A percentile compares a stretch with the other conserved stretches of the same genome.
These are phyloP conservation scores for Cladosporium sp. DNA, from an alignment of 2,329 filamentous ascomycete species.

Conservation along the genomic window DNA sequence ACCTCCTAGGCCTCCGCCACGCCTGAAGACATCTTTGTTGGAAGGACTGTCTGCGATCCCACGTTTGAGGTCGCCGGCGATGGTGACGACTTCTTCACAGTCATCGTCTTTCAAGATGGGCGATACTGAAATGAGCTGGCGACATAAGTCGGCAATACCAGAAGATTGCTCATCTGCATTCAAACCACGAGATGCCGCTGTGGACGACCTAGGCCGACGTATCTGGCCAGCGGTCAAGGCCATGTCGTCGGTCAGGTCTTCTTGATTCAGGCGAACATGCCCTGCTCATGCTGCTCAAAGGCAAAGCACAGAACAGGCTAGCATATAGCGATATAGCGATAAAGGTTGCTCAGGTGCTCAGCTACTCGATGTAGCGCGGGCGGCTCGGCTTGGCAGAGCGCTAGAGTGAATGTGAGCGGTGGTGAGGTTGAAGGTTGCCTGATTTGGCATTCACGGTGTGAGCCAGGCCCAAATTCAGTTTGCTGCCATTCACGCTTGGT, in stretches of 20 bases:
- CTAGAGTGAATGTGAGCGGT: background rate
- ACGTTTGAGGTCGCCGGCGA: background rate
- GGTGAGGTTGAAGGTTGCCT: slow-evolving; percentile 6
- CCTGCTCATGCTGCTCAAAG: slow-evolving; percentile 19
- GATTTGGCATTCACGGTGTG: background rate
- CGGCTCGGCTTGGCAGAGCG: slow-evolving; percentile 4
- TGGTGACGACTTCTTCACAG: background rate
- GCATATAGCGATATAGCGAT: background rate
- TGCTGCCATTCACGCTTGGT: background rate
- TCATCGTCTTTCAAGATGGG: background rate
- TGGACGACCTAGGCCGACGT: slow-evolving; percentile 23
- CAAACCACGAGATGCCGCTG: slow-evolving; percentile 22
- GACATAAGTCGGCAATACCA: slow-evolving; percentile 22
- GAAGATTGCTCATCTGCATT: slow-evolving; percentile 24
- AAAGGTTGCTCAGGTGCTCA: slow-evolving; percentile 12
- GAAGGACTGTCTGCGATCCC: slow-evolving; percentile 4
- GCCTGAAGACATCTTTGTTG: slow-evolving; percentile 29
- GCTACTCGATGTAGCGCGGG: slow-evolving; percentile 9
- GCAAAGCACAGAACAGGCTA: background rate
- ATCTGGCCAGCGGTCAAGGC: slow-evolving; percentile 21
- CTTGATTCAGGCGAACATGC: slow-evolving; percentile 9
- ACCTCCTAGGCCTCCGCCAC: slow-evolving; percentile 20
- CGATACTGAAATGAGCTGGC: slow-evolving; percentile 15
- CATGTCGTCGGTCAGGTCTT: slow-evolving; percentile 21
- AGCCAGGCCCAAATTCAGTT: background rate